phyloP scores from a whole-genome alignment of 257 asterid species.

The Prunella vulgaris region DNA sequence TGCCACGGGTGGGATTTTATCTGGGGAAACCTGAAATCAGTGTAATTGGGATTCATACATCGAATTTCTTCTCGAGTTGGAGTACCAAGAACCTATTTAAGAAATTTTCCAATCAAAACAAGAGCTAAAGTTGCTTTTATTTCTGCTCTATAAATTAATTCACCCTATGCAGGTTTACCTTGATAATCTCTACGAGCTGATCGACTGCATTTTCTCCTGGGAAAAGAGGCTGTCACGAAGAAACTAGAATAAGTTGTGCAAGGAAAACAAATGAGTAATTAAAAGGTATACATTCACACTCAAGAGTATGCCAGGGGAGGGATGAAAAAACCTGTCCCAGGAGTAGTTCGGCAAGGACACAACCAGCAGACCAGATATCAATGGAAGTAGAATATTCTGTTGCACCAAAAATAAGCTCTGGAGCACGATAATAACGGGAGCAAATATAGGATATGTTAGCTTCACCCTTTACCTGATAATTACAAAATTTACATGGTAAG shows the following conservation, averaged over 20 bases:
- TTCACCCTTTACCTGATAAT: conserved; percentile 73
- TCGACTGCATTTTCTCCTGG: conserved; percentile 97
- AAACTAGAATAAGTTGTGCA: background rate
- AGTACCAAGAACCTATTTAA: conserved; percentile 82
- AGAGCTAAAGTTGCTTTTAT: background rate
- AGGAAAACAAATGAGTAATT: background rate
- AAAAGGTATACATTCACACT: background rate
- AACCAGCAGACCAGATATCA: conserved; percentile 95
- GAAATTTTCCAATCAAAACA: conserved; percentile 20
- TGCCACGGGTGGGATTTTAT: conserved; percentile 94
- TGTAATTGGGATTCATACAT: conserved; percentile 88
- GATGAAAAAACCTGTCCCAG: conserved; percentile 63
- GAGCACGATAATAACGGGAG: conserved; percentile 91
- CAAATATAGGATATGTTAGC: conserved; percentile 85
- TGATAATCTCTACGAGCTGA: conserved; percentile 92
- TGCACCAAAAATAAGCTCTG: conserved; percentile 92
- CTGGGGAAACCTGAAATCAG: conserved; percentile 89
- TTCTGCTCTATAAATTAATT: conserved; percentile 7
- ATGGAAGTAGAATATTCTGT: conserved; percentile 70
- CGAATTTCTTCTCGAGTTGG: conserved; percentile 94
- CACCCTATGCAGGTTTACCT: conserved; percentile 36
- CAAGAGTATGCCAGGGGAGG: background rate
- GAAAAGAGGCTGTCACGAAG: conserved; percentile 50
- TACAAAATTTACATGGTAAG: conserved; percentile 17
- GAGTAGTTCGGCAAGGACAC: conserved; percentile 91